Evolutionary conservation across 2,329 filamentous ascomycete species (phyloP), one percentile per base, ranked within the genome.

Genomic region (Fusarium pseudoanthophilum): DNA sequence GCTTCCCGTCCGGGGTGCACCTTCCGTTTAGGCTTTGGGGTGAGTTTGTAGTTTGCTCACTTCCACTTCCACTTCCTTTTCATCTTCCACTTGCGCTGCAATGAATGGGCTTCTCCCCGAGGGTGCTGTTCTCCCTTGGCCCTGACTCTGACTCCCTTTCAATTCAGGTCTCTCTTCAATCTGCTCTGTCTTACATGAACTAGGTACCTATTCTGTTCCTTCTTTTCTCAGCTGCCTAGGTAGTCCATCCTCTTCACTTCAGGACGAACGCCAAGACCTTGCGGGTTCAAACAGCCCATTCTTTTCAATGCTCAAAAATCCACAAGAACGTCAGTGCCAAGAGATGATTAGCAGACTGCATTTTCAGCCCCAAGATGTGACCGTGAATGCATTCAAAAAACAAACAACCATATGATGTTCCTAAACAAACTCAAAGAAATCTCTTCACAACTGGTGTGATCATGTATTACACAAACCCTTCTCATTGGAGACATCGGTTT

Each of bases 1-100:
- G 67, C 20, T 60, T 52, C 30, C 58, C n/a, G 49, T 71, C 71
- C 24, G 71, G 55, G 70, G 57, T 53, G 57, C 48, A 49, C 61
- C 56, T 70, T 73, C 65, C 61, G 46, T 43, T 72, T 72, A 26
- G 45, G 53, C 53, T 46, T 46, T 51, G 37, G 60, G 28, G 36
- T 21, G 45, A 51, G 30, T 49, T 48, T 58, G 43, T 59, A 9
- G 56, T 45, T 34, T 57, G n/a, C 24, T 53, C 34, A 53, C 51
- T 60, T 32, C 7, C 21, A 32, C 43, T 57, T 45, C 3, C 20
- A 36, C 34, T 36, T 20, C 1, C 26, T 30, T 20, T 56, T 18
- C 4, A 8, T 21, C 10, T 59, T 58, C 18, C 24, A 15, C 13
- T 48, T 48, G 26, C 26, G 11, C 7, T 46, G 34, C 28, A 24